phyloP scores from a whole-genome alignment of 768 basidiomycete genomes.

The Tylopilus subfusipes region DNA sequence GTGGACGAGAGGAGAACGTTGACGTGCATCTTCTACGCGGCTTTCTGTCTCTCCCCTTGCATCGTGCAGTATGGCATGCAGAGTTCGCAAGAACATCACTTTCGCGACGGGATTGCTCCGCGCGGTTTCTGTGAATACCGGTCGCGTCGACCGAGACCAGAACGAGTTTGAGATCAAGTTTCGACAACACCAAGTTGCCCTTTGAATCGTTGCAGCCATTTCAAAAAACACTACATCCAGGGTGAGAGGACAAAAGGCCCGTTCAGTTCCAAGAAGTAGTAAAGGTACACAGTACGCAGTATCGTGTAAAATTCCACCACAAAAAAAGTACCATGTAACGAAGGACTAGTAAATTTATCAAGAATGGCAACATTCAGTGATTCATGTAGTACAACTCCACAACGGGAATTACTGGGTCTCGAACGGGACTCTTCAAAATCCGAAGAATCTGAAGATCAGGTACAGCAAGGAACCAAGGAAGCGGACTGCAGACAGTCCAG shows the following conservation, averaged over 20 bases:
- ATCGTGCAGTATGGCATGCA: too few species aligned
- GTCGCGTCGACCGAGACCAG: background rate
- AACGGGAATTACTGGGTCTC: background rate
- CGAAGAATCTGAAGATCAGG: slow-evolving; percentile 71
- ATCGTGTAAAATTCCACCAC: slow-evolving; percentile 3
- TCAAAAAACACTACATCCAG: background rate
- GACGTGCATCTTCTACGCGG: background rate
- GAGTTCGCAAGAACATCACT: too few species aligned
- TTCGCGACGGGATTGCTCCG: background rate
- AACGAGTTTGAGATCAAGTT: background rate
- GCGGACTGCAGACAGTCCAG: slow-evolving; percentile 75
- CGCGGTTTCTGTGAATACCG: too few species aligned
- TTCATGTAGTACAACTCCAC: slow-evolving; percentile 5
- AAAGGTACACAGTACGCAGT: slow-evolving; percentile 14
- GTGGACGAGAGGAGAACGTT: too few species aligned
- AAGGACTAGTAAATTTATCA: background rate
- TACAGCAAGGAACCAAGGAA: slow-evolving; percentile 79
- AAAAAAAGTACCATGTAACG: background rate
- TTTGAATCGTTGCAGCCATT: background rate
- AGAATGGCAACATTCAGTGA: background rate
- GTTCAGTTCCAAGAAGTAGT: background rate
- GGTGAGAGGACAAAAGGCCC: too few species aligned
- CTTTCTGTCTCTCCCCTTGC: background rate
- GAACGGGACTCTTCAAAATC: slow-evolving; percentile 38
- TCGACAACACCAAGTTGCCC: slow-evolving; percentile 11